Conservation (phyloP, 1,284 basidiomycete genomes). For the Malassezia restricta region DNA sequence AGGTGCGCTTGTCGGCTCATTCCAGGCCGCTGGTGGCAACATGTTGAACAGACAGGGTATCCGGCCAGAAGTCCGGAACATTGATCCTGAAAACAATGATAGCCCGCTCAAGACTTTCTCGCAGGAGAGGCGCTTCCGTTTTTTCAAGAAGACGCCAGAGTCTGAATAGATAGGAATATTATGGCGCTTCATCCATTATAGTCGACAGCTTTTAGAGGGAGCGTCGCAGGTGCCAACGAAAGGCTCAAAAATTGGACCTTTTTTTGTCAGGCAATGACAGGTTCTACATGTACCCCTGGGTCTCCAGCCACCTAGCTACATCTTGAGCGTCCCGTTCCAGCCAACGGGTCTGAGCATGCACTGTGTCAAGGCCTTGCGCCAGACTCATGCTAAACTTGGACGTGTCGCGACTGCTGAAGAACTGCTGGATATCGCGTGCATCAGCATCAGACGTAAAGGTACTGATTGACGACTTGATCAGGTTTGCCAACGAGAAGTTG, state of each 20-base stretch:
- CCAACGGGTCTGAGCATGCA: constrained; percentile 54
- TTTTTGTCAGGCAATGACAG: no score
- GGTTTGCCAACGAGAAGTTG: constrained; percentile 25
- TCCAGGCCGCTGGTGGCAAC: constrained; percentile 62
- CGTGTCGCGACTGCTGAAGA: constrained; percentile 48
- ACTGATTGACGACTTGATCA: constrained; percentile 52
- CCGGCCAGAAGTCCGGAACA: neutral
- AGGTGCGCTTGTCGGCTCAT: constrained; percentile 67
- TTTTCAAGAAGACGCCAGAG: constrained; percentile 11
- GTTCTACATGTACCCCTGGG: constrained; percentile 12
- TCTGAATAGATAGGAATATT: constrained; percentile 2
- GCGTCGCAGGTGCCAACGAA: no score
- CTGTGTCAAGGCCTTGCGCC: constrained; percentile 57
- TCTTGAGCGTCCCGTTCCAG: constrained; percentile 55
- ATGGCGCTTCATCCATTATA: neutral
- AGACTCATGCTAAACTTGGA: constrained; percentile 52
- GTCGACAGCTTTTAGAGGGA: no score
- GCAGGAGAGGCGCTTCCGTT: constrained; percentile 10
- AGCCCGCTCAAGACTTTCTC: constrained; percentile 6
- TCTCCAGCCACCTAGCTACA: constrained; percentile 52
- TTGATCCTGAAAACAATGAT: neutral
- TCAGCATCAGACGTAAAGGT: constrained; percentile 60
- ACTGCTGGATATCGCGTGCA: constrained; percentile 55
- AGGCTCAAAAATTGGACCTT: no score
- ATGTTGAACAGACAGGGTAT: constrained; percentile 12